These are phyloP conservation scores for Plantago major DNA, from an alignment of 257 asterid genomes.

Conservation along the genomic window DNA sequence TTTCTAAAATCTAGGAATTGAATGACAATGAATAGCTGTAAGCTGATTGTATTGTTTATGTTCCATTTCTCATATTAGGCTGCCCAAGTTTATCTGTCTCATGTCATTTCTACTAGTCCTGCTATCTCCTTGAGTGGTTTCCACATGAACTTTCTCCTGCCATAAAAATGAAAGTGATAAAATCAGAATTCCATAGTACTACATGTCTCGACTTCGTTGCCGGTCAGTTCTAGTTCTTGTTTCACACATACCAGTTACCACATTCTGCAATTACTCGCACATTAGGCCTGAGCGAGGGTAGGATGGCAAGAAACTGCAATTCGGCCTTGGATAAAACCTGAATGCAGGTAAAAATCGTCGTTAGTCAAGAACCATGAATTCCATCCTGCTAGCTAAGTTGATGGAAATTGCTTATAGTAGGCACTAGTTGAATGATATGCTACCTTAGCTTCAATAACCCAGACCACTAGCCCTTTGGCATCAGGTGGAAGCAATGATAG, in stretches of 20 bases:
- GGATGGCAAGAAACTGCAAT: constrained; percentile 58
- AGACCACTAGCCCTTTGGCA: constrained; percentile 72
- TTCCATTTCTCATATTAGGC: too few species aligned
- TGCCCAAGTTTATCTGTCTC: constrained; percentile 11
- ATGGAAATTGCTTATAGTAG: too few species aligned
- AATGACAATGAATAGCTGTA: background rate
- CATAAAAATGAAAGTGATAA: background rate
- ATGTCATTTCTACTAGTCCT: constrained; percentile 34
- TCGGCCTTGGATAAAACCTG: constrained; percentile 73
- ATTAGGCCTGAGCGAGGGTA: constrained; percentile 67
- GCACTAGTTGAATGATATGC: background rate
- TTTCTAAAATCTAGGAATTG: background rate
- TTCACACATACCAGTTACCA: constrained; percentile 63
- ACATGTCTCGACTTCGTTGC: background rate
- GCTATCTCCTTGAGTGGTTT: constrained; percentile 75
- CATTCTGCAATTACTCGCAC: constrained; percentile 88
- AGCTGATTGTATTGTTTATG: too few species aligned
- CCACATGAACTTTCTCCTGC: constrained; percentile 87
- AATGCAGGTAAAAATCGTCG: background rate
- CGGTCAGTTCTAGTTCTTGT: background rate
- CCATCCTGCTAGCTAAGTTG: background rate
- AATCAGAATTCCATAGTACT: background rate
- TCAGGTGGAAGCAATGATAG: constrained; percentile 76
- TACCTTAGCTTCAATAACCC: constrained; percentile 86
- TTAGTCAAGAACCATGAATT: background rate